These are phyloP conservation scores for Penicillium freii DNA, from an alignment of 2,329 filamentous ascomycete genomes.

Conservation along the genomic window DNA sequence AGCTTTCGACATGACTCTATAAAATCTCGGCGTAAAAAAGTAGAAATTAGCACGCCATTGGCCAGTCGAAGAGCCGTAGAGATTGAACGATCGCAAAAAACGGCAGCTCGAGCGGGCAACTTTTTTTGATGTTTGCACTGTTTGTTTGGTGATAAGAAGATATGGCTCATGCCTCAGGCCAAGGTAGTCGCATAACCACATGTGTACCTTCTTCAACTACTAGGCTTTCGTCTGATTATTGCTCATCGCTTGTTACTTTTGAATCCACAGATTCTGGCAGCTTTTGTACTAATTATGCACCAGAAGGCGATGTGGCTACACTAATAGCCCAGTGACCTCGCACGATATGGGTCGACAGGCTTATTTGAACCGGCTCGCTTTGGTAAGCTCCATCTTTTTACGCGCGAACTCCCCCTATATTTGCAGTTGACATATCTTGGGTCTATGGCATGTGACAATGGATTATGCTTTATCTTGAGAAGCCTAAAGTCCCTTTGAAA, in stretches of 20 bases:
- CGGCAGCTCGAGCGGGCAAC: slow-evolving; percentile 27
- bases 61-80: slow-evolving; percentile 17
- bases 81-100: slow-evolving; percentile 20
- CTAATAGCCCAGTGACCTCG: background rate
- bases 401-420: background rate
- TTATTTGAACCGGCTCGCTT: slow-evolving; percentile 46
- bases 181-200: slow-evolving; percentile 12
- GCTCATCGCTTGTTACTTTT: background rate
- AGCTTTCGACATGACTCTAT: slow-evolving; percentile 49
- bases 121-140: slow-evolving; percentile 40
- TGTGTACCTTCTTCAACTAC: background rate
- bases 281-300: background rate
- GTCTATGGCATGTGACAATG: background rate
- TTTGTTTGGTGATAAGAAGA: slow-evolving; percentile 36
- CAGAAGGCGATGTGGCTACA: slow-evolving; percentile 8
- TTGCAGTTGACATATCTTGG: background rate
- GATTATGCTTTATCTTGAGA: background rate
- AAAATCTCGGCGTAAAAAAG: slow-evolving; percentile 14
- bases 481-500: background rate
- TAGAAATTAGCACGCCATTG: slow-evolving; percentile 17
- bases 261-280: background rate
- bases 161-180: slow-evolving; percentile 29
- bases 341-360: slow-evolving; percentile 45
- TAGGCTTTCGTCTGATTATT: background rate
- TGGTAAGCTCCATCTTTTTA: slow-evolving; percentile 38